Conservation (phyloP, 768 basidiomycete genomes). For the Suillus cothurnatus region DNA sequence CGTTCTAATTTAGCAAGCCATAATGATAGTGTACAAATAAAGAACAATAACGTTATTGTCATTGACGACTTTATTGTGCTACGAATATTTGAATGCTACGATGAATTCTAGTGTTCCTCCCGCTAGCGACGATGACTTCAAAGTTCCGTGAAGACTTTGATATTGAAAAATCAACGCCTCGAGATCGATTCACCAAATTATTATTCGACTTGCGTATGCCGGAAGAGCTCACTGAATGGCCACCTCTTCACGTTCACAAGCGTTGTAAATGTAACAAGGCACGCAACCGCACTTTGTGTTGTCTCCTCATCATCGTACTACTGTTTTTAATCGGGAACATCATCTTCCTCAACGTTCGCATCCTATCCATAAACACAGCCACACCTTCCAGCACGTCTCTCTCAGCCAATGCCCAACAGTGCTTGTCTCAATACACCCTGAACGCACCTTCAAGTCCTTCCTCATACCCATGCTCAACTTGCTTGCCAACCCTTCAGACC, state of each 20-base stretch:
- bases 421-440: conserved; percentile 46
- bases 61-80: no score
- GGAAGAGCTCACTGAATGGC: conserved; percentile 35
- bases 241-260: conserved; percentile 42
- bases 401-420: conserved; percentile 44
- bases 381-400: conserved; percentile 28
- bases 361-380: conserved; percentile 24
- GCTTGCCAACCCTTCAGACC: conserved; percentile 41
- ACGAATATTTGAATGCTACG: no score
- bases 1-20: no score
- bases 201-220: conserved; percentile 37
- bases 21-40: no score
- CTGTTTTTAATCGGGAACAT: conserved; percentile 45
- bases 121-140: no score
- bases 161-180: conserved; percentile 5
- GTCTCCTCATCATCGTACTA: conserved; percentile 39
- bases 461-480: conserved; percentile 49
- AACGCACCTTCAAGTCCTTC: conserved; percentile 45
- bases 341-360: conserved; percentile 40
- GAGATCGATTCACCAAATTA: conserved; percentile 34
- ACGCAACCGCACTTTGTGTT: conserved; percentile 33
- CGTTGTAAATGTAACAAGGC: conserved; percentile 26
- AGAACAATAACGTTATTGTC: no score
- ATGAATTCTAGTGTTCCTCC: no score
- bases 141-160: no score